Base-by-base conservation (phyloP, 768 basidiomycete species). In the Podaxis rugospora region DNA sequence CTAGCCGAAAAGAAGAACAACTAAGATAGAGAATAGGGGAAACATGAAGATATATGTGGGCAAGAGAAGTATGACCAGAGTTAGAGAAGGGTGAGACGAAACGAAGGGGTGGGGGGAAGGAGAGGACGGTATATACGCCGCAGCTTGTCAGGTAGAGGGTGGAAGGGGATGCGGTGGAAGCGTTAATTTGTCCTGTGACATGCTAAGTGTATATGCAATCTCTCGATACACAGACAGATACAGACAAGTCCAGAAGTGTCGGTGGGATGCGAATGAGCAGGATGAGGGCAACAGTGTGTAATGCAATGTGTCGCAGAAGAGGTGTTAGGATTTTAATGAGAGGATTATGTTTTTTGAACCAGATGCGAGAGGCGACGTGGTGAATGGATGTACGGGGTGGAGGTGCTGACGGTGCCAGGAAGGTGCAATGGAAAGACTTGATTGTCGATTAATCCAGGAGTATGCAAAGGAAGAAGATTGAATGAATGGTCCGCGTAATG, bases 401-500 rank as follows among this genome's bases (percentile, higher is more conserved):
- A 23, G 11, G n/a, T 44, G 50, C 49, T 59, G 57, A 51, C 51
- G 25, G 32, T 51, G 57, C 27, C 57, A 27, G 57, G 57, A 40
- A 39, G 57, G 18, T 51, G 50, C 28, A 37, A 13, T 23, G 35
- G 28, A 13, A 57, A 36, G 47, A 40, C n/a, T 53, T 35, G 51
- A 44, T 60, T 53, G 59, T 52, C 42, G 49, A 60, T 52, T 35
- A 46, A 27, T 53, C 59, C 56, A 35, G 51, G 42, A 60, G 40
- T 52, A 60, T 46, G 59, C 44, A 40, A 37, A 55, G 50, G n/a
- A 51, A 59, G 23, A 27, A 16, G 47, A 57, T 32, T 55, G 55
- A 25, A 51, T 59, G 57, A 28, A 42, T 37, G 51, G 18, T 60
- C 51, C 59, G 11, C 46, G 51, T 55, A 54, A 61, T 60, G 59